These are phyloP conservation scores for Neonectria punicea DNA, from an alignment of 2,329 filamentous ascomycete genomes.

Conservation along the genomic window DNA sequence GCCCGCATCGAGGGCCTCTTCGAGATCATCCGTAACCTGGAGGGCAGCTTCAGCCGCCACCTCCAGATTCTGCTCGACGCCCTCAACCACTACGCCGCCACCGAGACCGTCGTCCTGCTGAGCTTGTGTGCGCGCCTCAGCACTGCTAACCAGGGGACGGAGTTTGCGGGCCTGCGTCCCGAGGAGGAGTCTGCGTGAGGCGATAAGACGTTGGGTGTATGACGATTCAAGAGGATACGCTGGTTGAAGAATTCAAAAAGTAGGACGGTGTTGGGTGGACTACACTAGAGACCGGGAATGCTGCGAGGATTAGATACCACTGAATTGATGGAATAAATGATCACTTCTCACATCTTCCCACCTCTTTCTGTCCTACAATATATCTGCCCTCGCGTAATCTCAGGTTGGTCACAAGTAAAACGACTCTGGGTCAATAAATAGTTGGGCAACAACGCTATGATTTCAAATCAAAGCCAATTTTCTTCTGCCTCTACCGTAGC, in stretches of 20 bases:
- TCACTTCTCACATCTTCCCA: neutral
- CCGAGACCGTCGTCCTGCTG: conserved; percentile 93
- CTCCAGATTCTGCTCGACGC: conserved; percentile 94
- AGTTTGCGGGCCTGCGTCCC: conserved; percentile 68
- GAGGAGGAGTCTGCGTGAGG: conserved; percentile 61
- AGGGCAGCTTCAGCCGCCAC: conserved; percentile 91
- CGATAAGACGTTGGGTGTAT: no score
- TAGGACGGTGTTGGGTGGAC: conserved; percentile 36
- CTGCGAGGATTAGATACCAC: conserved; percentile 40
- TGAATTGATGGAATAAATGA: conserved; percentile 27
- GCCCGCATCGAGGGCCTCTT: conserved; percentile 78
- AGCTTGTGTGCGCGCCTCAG: conserved; percentile 86
- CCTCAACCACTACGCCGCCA: conserved; percentile 96
- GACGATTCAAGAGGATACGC: neutral
- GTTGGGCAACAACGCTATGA: conserved; percentile 20
- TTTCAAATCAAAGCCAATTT: conserved; percentile 32
- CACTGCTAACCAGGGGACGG: conserved; percentile 81
- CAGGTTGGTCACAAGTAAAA: neutral
- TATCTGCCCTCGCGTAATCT: neutral
- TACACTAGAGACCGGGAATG: conserved; percentile 28
- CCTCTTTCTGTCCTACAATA: no score
- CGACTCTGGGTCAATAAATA: neutral
- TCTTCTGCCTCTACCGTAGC: conserved; percentile 23
- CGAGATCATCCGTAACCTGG: conserved; percentile 90
- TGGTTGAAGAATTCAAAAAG: conserved; percentile 5